Conservation (phyloP, 1,139 yeast species). For the Candida sanyaensis region DNA sequence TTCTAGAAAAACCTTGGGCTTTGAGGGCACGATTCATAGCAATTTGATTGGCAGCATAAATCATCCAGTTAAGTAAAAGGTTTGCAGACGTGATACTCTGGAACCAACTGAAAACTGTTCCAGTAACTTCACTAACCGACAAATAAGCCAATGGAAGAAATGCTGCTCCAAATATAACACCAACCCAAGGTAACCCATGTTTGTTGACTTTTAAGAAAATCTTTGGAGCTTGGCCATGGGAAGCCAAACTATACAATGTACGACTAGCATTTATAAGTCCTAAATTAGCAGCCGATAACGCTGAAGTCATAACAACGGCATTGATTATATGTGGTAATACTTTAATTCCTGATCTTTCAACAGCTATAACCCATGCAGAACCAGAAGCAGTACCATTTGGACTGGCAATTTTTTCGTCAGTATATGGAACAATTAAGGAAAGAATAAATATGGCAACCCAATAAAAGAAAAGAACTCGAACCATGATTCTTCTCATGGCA, state of each 20-base stretch:
- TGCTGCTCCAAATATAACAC: constrained; percentile 25
- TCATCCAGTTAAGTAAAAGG: constrained; percentile 27
- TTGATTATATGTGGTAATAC: constrained; percentile 53
- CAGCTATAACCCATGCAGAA: constrained; percentile 58
- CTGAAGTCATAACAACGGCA: constrained; percentile 51
- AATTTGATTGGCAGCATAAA: constrained; percentile 33
- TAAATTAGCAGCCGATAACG: constrained; percentile 55
- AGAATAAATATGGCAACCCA: constrained; percentile 43
- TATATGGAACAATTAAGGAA: constrained; percentile 48
- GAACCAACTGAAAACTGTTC: constrained; percentile 31
- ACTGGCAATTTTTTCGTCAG: constrained; percentile 38
- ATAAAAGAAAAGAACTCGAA: constrained; percentile 47
- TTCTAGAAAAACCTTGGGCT: constrained; percentile 39
- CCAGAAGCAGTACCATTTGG: constrained; percentile 49
- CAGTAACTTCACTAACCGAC: constrained; percentile 21
- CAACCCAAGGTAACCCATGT: constrained; percentile 20
- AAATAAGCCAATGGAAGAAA: constrained; percentile 32
- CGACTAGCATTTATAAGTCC: constrained; percentile 44
- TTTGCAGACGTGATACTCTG: constrained; percentile 26
- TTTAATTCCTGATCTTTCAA: constrained; percentile 48
- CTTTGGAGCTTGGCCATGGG: constrained; percentile 42
- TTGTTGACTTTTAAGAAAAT: constrained; percentile 42
- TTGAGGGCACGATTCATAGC: constrained; percentile 33
- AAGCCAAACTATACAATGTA: constrained; percentile 47
- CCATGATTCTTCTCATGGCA: constrained; percentile 49